A percentile compares a stretch with the other conserved stretches of the same genome.
phyloP scores from a whole-genome alignment of 2,329 filamentous ascomycete species.

The Aspergillus ruber region DNA sequence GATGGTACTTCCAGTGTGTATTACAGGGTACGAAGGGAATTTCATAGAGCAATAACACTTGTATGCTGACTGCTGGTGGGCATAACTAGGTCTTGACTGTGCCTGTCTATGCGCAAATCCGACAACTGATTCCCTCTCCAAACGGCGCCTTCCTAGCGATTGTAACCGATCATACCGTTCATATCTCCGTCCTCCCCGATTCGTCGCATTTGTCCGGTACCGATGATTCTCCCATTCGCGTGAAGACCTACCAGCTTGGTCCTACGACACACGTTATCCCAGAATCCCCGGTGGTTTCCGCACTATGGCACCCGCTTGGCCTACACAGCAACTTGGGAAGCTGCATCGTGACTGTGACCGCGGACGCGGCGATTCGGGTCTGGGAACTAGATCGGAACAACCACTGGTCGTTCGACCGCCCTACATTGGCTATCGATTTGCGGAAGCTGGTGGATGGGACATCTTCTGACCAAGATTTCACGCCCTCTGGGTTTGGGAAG shows the following conservation, averaged over 20 bases:
- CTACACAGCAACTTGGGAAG: slow-evolving; percentile 58
- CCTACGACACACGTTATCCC: slow-evolving; percentile 87
- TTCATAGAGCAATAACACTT: not conserved
- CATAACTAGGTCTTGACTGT: slow-evolving; percentile 62
- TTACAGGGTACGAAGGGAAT: slow-evolving; percentile 21
- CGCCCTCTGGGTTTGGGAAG: slow-evolving; percentile 64
- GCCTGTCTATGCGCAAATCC: slow-evolving; percentile 73
- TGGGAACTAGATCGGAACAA: slow-evolving; percentile 86
- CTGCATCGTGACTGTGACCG: slow-evolving; percentile 80
- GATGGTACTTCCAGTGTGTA: slow-evolving; percentile 29
- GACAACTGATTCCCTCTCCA: slow-evolving; percentile 78
- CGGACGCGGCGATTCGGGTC: slow-evolving; percentile 77
- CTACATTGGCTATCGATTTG: slow-evolving; percentile 77
- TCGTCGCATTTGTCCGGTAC: slow-evolving; percentile 65
- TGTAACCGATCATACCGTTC: slow-evolving; percentile 77
- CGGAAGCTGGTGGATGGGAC: slow-evolving; percentile 82
- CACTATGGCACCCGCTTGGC: slow-evolving; percentile 87
- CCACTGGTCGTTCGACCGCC: slow-evolving; percentile 78
- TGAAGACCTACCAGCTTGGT: slow-evolving; percentile 86
- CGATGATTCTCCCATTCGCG: slow-evolving; percentile 63
- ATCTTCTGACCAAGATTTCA: slow-evolving; percentile 74
- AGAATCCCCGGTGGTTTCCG: slow-evolving; percentile 70
- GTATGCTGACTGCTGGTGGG: slow-evolving; percentile 2
- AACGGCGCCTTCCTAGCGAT: slow-evolving; percentile 76
- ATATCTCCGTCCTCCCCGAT: slow-evolving; percentile 80